These are phyloP conservation scores for Coemansia sp. DNA, from an alignment of 192 early-diverging fungal genomes.

Conservation along the genomic window DNA sequence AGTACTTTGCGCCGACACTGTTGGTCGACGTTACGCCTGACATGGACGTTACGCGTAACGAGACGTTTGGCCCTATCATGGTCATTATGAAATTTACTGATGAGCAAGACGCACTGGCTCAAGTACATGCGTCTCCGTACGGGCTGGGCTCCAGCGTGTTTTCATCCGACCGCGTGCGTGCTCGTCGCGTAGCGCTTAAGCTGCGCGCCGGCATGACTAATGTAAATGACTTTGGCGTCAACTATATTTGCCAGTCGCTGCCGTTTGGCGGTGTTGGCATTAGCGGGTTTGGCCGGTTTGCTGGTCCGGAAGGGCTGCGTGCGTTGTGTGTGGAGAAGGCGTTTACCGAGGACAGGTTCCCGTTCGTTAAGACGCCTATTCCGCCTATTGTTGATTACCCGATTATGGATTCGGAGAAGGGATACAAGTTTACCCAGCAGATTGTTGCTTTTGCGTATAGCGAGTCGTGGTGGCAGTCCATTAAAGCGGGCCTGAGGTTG, in stretches of 20 bases:
- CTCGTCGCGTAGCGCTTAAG: slow-evolving; percentile 58
- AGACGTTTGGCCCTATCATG: slow-evolving; percentile 82
- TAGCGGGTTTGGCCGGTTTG: slow-evolving; percentile 75
- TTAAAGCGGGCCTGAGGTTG: slow-evolving; percentile 55
- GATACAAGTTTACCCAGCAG: slow-evolving; percentile 60
- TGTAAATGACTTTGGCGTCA: slow-evolving; percentile 84
- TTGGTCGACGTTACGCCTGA: slow-evolving; percentile 71
- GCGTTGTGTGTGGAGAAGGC: slow-evolving; percentile 68
- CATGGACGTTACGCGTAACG: slow-evolving; percentile 75
- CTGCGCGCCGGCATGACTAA: slow-evolving; percentile 59
- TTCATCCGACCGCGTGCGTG: slow-evolving; percentile 64
- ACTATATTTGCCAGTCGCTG: slow-evolving; percentile 78
- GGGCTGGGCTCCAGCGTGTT: slow-evolving; percentile 81
- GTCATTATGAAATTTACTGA: slow-evolving; percentile 70
- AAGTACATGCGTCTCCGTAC: slow-evolving; percentile 70
- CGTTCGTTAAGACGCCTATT: slow-evolving; percentile 68
- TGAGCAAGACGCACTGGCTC: slow-evolving; percentile 64
- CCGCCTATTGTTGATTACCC: slow-evolving; percentile 79
- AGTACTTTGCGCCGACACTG: slow-evolving; percentile 82
- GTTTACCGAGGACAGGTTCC: slow-evolving; percentile 71
- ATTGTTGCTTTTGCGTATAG: slow-evolving; percentile 57
- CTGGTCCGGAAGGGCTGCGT: slow-evolving; percentile 73
- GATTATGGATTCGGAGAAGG: slow-evolving; percentile 57
- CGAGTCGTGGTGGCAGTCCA: slow-evolving; percentile 50
- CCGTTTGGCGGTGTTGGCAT: slow-evolving; percentile 82